Base-by-base conservation (phyloP, 2,329 filamentous ascomycete genomes). In the Stylonectria norvegica region DNA sequence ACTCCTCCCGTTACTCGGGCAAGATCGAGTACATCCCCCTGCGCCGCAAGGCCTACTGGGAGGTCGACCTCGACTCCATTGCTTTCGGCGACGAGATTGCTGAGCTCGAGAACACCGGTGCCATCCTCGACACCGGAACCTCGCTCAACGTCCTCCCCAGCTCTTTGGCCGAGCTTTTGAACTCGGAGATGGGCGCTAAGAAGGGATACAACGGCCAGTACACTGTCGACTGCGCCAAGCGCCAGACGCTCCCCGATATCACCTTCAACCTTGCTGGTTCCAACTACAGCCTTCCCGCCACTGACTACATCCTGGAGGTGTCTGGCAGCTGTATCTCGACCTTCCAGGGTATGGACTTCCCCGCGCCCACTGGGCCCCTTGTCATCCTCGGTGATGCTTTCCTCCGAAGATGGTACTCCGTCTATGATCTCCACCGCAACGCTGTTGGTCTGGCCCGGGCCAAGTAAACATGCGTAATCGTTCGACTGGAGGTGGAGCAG, bases 1-100 rank as follows among this genome's bases (percentile, higher is more conserved):
- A 97, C 68, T 73, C 89, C 71, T 72, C 75, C 62, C 89, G 93
- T 75, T 82, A 76, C 66, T 83, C 77, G 27, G 93, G 93, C 61
- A 84, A 97, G 68, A 79, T 98, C 59, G 87, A 83, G 64, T 94
- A 89, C 68, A 89, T 98, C 55, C 93, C 93, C 40, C 81, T 98
- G 56, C 88, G 93, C 68, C 88, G 93, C 66, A 97, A 97, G 85
- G 93, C 93, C 35, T 98, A 98, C 80, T 98, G 93, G 93, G 93
- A 98, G 78, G 91, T 98, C 40, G 90, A 97, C 60, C 83, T 98
- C 47, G 85, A 97, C 60, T 78, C 89, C 50, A 93, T 98, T 70
- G 82, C 85, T 40, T 89, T 96, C 51, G 94, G 93, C 57, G 78
- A 90, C 38, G 80, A 86, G 62, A 83, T 81, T 53, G 90, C 90